These are phyloP conservation scores for Theileria annulata DNA, from an alignment of 169 alveolate species.

Conservation along the genomic window DNA sequence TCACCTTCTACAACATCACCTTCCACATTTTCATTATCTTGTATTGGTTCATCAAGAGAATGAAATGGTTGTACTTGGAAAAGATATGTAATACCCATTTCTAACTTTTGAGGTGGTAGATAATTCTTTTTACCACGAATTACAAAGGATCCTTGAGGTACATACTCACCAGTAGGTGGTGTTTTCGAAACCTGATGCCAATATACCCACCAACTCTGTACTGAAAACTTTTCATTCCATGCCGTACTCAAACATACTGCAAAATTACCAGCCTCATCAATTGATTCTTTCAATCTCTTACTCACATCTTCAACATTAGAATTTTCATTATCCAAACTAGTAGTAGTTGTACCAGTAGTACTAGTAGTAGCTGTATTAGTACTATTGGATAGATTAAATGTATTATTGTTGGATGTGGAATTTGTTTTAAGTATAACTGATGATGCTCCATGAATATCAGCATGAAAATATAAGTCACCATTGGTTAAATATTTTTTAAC, in stretches of 20 bases:
- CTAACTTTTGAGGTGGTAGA: conserved; percentile 87
- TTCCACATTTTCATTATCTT: background rate
- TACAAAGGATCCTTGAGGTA: conserved; percentile 92
- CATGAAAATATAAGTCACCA: conserved; percentile 93
- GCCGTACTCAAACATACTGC: conserved; percentile 91
- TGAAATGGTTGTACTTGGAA: conserved; percentile 56
- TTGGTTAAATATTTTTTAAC: conserved; percentile 89
- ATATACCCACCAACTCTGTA: conserved; percentile 96
- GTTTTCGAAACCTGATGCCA: conserved; percentile 93
- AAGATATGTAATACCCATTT: conserved; percentile 90
- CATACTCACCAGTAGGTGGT: conserved; percentile 93
- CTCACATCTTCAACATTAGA: conserved; percentile 35
- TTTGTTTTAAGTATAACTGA: conserved; percentile 94
- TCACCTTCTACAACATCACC: conserved; percentile 3
- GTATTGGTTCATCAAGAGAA: background rate
- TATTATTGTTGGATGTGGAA: background rate
- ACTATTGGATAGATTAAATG: background rate
- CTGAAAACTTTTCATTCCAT: conserved; percentile 90
- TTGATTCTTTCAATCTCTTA: conserved; percentile 74
- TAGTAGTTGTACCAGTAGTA: too few relatives aligned
- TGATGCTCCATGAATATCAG: conserved; percentile 97
- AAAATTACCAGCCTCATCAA: conserved; percentile 72
- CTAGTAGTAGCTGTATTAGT: background rate
- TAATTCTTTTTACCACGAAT: conserved; percentile 95
- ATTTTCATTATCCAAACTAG: too few relatives aligned